Percentiles rank a stretch among this genome's conserved stretches.
These are phyloP conservation scores for Malus hybrid DNA, from an alignment of 331 rosid species.

Conservation along the genomic window DNA sequence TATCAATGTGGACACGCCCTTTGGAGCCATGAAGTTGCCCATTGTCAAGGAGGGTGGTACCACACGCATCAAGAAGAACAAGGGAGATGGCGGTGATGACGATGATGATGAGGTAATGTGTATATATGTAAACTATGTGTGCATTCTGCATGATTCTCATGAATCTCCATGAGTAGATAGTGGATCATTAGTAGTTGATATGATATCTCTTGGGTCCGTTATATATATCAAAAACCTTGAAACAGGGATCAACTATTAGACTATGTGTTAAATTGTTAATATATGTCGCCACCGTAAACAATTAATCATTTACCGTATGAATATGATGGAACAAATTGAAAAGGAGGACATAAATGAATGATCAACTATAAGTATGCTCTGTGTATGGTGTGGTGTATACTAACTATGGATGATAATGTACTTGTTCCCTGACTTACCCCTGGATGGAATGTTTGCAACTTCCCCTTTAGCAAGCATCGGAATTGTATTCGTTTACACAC, in stretches of 20 bases:
- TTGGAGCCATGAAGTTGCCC: constrained; percentile 88
- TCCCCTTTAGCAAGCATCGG: background rate
- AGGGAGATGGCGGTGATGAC: constrained; percentile 50
- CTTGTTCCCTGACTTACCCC: too few species aligned
- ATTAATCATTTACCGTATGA: background rate
- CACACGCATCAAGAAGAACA: constrained; percentile 75
- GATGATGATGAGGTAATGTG: constrained; percentile 51
- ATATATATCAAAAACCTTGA: background rate
- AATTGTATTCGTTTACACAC: too few species aligned
- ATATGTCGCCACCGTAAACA: background rate
- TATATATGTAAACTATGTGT: background rate
- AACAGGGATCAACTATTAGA: background rate
- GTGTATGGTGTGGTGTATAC: background rate
- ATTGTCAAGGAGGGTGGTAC: constrained; percentile 88
- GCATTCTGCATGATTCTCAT: background rate
- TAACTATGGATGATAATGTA: background rate
- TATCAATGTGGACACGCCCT: constrained; percentile 81
- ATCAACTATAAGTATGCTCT: background rate
- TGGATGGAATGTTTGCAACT: background rate
- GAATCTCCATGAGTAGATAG: background rate
- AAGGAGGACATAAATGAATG: background rate
- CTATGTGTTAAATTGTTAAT: background rate
- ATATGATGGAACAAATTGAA: too few species aligned
- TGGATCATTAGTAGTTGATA: background rate
- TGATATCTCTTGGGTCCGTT: background rate